Evolutionary conservation across 2,329 filamentous ascomycete species (phyloP), one percentile per base, ranked within the genome.

Genomic region (Fusarium begoniae): DNA sequence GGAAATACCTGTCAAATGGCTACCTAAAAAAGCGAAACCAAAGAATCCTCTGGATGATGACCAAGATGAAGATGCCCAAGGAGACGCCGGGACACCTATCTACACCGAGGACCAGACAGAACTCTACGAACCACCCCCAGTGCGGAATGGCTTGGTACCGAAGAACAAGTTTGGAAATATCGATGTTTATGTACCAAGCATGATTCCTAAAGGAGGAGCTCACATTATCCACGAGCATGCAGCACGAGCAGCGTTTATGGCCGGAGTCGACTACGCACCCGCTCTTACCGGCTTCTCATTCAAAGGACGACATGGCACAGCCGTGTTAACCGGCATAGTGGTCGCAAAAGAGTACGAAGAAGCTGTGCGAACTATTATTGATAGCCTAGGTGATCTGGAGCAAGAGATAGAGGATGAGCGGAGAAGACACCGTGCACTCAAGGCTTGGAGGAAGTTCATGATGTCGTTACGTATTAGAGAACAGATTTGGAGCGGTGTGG

Each of bases 161-260:
- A 96, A 94, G 83, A 99, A 99, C 80, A 91, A 92, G 24, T 99
- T 94, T 81, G 95, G 95, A 17, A 99, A 99, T 79, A 92, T 98
- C 67, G 96, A 98, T 78, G 89, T 97, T 44, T 98, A 96, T 80
- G 95, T 98, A 17, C 92, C 94, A 0, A 94, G 91, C 70, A 98
- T 99, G 96, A 87, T 98, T 2, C 96, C 96, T 0, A 83, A 84
- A 45, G 96, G 96, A 0, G 95, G 94, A 4, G 88, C 90, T 5
- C 94, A 98, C 80, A 85, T 98, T 30, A 77, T 82, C 11, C 83
- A 87, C 66, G 83, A 88, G 53, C 78, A 92, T 57, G 92, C 93
- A 3, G 85, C 89, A 4, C 89, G 89, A 57, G 96, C 96, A 4
- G 94, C 95, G 2, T 90, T 89, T 64, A 83, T 95, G 4, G 82